Conservation (phyloP, 1,284 basidiomycete species). For the Apiotrichum domesticum region DNA sequence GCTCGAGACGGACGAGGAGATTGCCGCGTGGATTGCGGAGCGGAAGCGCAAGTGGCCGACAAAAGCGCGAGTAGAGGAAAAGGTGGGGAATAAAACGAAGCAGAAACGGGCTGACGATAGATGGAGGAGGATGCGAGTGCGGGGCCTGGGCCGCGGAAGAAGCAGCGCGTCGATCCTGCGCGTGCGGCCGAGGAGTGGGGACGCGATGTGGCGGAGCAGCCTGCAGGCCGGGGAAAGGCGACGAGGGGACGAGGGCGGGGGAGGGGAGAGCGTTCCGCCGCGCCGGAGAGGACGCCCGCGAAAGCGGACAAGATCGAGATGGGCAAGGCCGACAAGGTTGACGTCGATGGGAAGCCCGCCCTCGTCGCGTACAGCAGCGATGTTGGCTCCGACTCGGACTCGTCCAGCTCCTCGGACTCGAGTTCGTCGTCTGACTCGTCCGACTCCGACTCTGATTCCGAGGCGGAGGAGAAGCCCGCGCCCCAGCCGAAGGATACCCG, state of each 20-base stretch:
- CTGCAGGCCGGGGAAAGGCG: too few species aligned
- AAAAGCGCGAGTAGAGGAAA: slow-evolving; percentile 61
- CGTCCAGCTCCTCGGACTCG: slow-evolving; percentile 4
- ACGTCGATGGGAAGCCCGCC: too few species aligned
- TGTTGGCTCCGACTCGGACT: slow-evolving; percentile 3
- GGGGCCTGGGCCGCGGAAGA: slow-evolving; percentile 60
- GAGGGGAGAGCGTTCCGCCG: neutral
- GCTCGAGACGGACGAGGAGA: slow-evolving; percentile 71
- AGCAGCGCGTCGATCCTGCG: slow-evolving; percentile 28
- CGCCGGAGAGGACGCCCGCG: neutral
- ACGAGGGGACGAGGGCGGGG: neutral
- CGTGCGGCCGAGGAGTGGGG: slow-evolving; percentile 42
- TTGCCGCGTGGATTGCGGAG: slow-evolving; percentile 79
- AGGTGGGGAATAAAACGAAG: slow-evolving; percentile 43
- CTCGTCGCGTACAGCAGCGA: too few species aligned
- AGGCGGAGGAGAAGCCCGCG: neutral
- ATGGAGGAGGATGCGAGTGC: slow-evolving; percentile 65
- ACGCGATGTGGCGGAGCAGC: slow-evolving; percentile 10
- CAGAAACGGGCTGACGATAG: neutral
- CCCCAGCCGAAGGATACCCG: slow-evolving; percentile 2
- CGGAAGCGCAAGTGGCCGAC: slow-evolving; percentile 79
- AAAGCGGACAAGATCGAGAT: too few species aligned
- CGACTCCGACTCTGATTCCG: slow-evolving; percentile 18
- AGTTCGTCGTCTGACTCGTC: slow-evolving; percentile 17
- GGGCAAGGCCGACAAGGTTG: too few species aligned